Percentiles rank a stretch among this genome's conserved stretches.
These are phyloP conservation scores for Backusella luteola DNA, from an alignment of 192 early-diverging fungal genomes.

Conservation along the genomic window DNA sequence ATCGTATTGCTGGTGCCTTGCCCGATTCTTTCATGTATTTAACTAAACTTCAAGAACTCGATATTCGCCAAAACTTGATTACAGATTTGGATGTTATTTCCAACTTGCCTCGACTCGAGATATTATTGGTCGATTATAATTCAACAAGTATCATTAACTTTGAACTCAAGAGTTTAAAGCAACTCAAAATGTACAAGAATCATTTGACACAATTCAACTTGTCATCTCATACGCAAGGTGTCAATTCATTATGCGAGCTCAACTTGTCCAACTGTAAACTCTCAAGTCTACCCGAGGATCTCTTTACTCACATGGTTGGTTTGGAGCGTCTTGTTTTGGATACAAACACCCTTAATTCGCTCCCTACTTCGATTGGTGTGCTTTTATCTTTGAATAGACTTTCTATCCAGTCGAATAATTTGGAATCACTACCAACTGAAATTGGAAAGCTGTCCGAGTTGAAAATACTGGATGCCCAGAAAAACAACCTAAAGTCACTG, in stretches of 20 bases:
- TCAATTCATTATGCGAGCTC: conserved; percentile 36
- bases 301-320: conserved; percentile 56
- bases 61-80: conserved; percentile 80
- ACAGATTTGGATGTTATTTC: conserved; percentile 62
- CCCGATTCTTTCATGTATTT: conserved; percentile 61
- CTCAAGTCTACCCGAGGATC: conserved; percentile 56
- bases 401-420: conserved; percentile 65
- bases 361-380: conserved; percentile 59
- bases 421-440: conserved; percentile 68
- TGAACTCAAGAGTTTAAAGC: conserved; percentile 53
- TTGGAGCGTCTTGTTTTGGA: conserved; percentile 62
- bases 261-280: conserved; percentile 72
- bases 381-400: conserved; percentile 54
- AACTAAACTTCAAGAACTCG: conserved; percentile 63
- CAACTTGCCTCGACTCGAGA: conserved; percentile 55
- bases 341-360: conserved; percentile 69
- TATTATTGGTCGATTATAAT: conserved; percentile 72
- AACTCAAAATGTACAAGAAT: conserved; percentile 63
- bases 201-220: conserved; percentile 69
- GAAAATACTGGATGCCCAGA: conserved; percentile 65
- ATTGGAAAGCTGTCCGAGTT: conserved; percentile 64
- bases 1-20: conserved; percentile 68
- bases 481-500: conserved; percentile 71
- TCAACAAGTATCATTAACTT: conserved; percentile 60
- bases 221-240: conserved; percentile 13